Conservation (phyloP, 495 filamentous ascomycete species). For the Podospora bellae-mahoneyi region DNA sequence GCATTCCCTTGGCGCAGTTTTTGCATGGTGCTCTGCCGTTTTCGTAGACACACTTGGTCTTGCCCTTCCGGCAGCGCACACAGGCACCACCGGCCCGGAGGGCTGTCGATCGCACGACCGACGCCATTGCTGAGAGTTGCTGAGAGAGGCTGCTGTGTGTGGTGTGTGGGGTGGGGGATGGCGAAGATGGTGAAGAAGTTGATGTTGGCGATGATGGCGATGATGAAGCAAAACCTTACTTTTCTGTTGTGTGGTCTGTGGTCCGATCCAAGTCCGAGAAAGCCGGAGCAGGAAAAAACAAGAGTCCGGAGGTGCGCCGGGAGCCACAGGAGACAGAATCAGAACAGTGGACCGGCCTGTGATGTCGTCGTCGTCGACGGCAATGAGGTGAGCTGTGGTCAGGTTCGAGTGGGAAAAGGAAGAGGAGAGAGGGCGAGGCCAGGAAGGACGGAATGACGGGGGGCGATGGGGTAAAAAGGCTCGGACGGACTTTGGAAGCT, state of each 20-base stretch:
- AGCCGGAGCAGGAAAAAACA: conserved; percentile 16
- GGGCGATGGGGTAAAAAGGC: conserved; percentile 36
- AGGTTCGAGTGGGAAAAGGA: conserved; percentile 11
- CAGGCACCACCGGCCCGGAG: conserved; percentile 52
- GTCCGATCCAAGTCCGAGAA: conserved; percentile 7
- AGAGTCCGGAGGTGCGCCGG: conserved; percentile 28
- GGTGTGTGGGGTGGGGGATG: not conserved
- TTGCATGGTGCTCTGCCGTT: conserved; percentile 50
- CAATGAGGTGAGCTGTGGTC: not conserved
- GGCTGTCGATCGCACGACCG: conserved; percentile 48
- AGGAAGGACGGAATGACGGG: conserved; percentile 28
- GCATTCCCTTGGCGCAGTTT: conserved; percentile 54
- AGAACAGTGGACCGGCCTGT: not conserved
- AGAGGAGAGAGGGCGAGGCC: conserved; percentile 22
- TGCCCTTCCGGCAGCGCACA: conserved; percentile 53
- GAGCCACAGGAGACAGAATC: conserved; percentile 3
- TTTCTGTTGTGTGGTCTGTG: not conserved
- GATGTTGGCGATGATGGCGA: conserved; percentile 6
- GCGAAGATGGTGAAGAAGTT: not conserved
- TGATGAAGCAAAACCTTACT: not conserved
- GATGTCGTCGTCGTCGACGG: not conserved
- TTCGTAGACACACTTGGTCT: conserved; percentile 54
- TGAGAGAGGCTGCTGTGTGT: not conserved
- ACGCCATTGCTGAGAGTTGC: conserved; percentile 32
- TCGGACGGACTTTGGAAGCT: conserved; percentile 30